Base-by-base conservation (phyloP, 768 basidiomycete species). In the Sarcodon sp. region DNA sequence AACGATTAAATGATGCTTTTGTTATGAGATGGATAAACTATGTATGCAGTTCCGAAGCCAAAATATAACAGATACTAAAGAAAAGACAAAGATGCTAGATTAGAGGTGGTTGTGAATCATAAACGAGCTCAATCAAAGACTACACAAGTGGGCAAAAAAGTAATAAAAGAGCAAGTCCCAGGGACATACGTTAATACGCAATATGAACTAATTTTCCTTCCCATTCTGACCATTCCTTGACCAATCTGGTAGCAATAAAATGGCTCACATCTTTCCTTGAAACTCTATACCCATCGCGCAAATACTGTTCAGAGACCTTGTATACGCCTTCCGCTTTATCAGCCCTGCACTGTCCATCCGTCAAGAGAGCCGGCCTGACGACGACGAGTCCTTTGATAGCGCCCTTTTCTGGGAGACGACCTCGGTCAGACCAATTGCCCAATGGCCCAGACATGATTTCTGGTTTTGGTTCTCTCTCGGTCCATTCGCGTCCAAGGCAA, bases 251-350 rank as follows among this genome's bases (percentile, higher is more conserved):
- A 3, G 69, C 72, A 11, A 84, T 55, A 59, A 83, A 83, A 63
- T 83, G 79, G 0, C 75, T 77, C 1, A 80, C 77, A 56, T 85
- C 82, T 54, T 65, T 68, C 55, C 81, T 69, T 35, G 80, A 79
- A 3, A 85, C 57, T n/a, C 71, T 72, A 56, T 69, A 83, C 3
- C 64, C 65, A 10, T 59, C 50, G 3, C 33, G 6, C 9, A 50
- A 37, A 13, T 58, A 63, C 33, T 68, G 72, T 10, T 61, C 64
- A 11, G 43, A 21, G 8, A 69, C 69, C 16, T 65, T 55, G 58
- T 82, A 83, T 0, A 67, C 56, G 3, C 50, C 38, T 43, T 66
- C 65, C 43, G 43, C 44, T 43, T 63, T 59, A 1, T 73, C 72
- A 1, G 64, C 67, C 21, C 36, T 45, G 57, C 75, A 77, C 6